Base-by-base conservation (phyloP, 116 monocot genomes). In the Zostera marina region DNA sequence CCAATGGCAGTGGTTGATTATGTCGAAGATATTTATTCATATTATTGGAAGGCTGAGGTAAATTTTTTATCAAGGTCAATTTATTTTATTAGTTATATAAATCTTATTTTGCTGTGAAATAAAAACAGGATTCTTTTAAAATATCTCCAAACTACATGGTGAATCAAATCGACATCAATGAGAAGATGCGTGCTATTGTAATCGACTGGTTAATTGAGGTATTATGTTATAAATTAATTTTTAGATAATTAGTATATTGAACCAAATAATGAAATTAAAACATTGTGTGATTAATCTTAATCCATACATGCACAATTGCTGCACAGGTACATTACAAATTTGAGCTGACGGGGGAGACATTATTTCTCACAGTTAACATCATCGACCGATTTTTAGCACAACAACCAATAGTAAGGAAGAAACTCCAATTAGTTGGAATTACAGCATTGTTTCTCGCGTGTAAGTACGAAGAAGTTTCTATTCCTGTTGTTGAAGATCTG, bases 381-480 rank as follows among this genome's bases (percentile, higher is more conserved):
- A 85, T 96, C 48, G 96, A 96, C 65, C 62, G 89, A 56, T 96
- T 89, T 61, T 66, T 96, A 52, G 77, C 77, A 25, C 47, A 70
- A 0, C 82, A 96, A 57, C 64, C 68, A 13, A 80, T 96, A 41
- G 66, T 72, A 22, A 89, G 96, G 61, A 96, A 82, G 76, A 96
- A 96, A 52, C 85, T 96, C 61, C 96, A 96, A 53, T 51, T 96
- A 54, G 96, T 96, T n/a, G 96, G 96, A 46, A 70, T 89, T 38
- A 96, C 96, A 14, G 89, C 96, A 11, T 76, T 96, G 80, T 70
- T 96, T 54, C 89, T 94, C 41, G 94, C 94, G 16, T 94, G 88
- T 72, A 94, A 94, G 62, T 94, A 88, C 41, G 88, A 94, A 63
- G 94, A 94, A 52, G 80, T 94, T 16, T 77, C 75, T 0, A 80